Conservation (phyloP, 2,329 filamentous ascomycete genomes). For the Xylogone sp. region DNA sequence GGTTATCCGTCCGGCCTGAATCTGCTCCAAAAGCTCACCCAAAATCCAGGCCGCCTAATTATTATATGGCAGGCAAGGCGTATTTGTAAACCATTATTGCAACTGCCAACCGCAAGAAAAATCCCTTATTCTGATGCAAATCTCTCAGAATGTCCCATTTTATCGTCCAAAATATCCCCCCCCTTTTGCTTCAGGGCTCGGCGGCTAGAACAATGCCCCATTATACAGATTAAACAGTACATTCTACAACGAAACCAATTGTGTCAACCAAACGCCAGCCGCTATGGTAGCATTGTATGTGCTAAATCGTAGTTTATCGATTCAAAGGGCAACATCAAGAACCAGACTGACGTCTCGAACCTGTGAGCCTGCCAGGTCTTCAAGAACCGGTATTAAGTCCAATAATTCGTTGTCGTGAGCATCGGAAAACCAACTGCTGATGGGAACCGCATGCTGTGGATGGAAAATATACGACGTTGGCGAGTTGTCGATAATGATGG, state of each 20-base stretch:
- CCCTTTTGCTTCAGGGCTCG: slow-evolving; percentile 16
- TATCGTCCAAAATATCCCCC: slow-evolving; percentile 14
- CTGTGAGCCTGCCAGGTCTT: slow-evolving; percentile 85
- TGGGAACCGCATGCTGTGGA: slow-evolving; percentile 95
- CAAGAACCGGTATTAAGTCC: slow-evolving; percentile 95
- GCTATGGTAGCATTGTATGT: slow-evolving; percentile 32
- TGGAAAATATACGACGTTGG: slow-evolving; percentile 99
- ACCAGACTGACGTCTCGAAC: slow-evolving; percentile 97
- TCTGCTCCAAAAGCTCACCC: not conserved
- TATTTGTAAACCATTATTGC: slow-evolving; percentile 8
- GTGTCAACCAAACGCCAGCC: slow-evolving; percentile 34
- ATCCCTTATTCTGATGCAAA: slow-evolving; percentile 1
- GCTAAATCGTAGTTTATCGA: slow-evolving; percentile 24
- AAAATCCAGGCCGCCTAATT: slow-evolving; percentile 14
- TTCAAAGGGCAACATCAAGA: slow-evolving; percentile 79
- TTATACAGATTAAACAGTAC: slow-evolving; percentile 36
- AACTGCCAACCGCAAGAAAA: slow-evolving; percentile 5
- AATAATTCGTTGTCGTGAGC: slow-evolving; percentile 98
- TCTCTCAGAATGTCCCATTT: slow-evolving; percentile 11
- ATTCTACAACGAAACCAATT: slow-evolving; percentile 34
- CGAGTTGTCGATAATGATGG: slow-evolving; percentile 99
- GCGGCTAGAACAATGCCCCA: slow-evolving; percentile 19
- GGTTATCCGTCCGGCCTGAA: not conserved
- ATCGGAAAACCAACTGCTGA: slow-evolving; percentile 99
- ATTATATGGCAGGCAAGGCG: slow-evolving; percentile 15